A percentile compares a stretch with the other conserved stretches of the same genome.
phyloP scores from a whole-genome alignment of 2,329 filamentous ascomycete species.

The Aspergillus luchuensis region DNA sequence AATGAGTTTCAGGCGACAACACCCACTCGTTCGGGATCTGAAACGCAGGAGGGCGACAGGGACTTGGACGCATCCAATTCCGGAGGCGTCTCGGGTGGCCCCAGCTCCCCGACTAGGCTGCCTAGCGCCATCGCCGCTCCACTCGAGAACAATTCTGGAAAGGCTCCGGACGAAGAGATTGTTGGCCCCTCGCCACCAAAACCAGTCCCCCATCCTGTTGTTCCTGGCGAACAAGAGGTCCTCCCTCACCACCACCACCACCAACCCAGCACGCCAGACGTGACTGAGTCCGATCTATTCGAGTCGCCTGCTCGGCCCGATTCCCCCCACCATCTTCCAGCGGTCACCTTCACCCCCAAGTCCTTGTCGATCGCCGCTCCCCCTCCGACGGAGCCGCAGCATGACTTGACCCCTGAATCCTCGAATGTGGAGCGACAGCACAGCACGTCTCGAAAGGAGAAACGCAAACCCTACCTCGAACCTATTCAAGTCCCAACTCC shows the following conservation, averaged over 20 bases:
- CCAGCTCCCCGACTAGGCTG: constrained; percentile 23
- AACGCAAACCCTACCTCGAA: constrained; percentile 46
- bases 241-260: constrained; percentile 12
- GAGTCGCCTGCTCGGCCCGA: constrained; percentile 21
- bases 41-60: constrained; percentile 27
- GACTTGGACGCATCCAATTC: constrained; percentile 28
- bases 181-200: constrained; percentile 21
- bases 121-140: constrained; percentile 35
- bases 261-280: constrained; percentile 2
- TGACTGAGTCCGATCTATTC: constrained; percentile 15
- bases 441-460: constrained; percentile 31
- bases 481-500: constrained; percentile 53
- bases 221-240: constrained; percentile 23
- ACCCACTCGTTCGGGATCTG: constrained; percentile 25
- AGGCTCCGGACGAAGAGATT: constrained; percentile 29
- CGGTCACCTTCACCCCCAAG: constrained; percentile 20
- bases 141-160: constrained; percentile 29
- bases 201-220: constrained; percentile 19
- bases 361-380: constrained; percentile 24
- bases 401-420: constrained; percentile 28
- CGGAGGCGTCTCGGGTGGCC: constrained; percentile 31
- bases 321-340: constrained; percentile 21
- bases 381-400: constrained; percentile 22
- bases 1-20: constrained; percentile 18
- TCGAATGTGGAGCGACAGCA: constrained; percentile 24